Base-by-base conservation (phyloP, 345 rosid species). In the Arabis hirsuta region DNA sequence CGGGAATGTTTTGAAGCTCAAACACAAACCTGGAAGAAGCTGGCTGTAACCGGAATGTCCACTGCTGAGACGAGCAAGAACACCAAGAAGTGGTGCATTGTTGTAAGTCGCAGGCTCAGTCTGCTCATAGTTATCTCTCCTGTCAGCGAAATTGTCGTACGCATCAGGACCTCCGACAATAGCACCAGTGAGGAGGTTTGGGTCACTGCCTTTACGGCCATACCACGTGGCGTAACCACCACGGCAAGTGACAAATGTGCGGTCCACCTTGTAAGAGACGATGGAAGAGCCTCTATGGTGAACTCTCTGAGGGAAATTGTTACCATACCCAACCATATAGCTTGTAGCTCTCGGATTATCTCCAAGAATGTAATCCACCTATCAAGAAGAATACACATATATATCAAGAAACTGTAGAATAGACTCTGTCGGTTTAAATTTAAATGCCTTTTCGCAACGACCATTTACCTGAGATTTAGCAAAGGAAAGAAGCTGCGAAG, bases 81-180 rank as follows among this genome's bases (percentile, higher is more conserved):
- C 79, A 53, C 99, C 99, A 12, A 92, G 84, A 5, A 96, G 82
- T 12, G 98, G 99, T 61, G 99, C 98, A 71, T 96, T 96, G 82
- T 92, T 96, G 82, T 96, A 96, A 54, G 98, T 91, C 38, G 99
- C 98, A 14, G 99, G 99, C 79, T 95, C 99, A 10, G 99, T 92
- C 77, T 95, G 99, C 76, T 96, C 88, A 63, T 92, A 96, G 71
- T 96, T 92, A 56, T 92, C 96, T 72, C 99, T 90, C 69, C 84
- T 79, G 51, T 96, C 99, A 44, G 96, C 96, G 66, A 96, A 96
- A 77, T 90, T 84, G 70, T 96, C 98, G 5, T 91, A 92, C 16
- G 91, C 97, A 84, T 92, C 98, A 60, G 99, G 99, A 1, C 98
- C 98, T 0, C 99, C 98, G 10, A 92, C 98, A 34, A 96, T 38